Evolutionary conservation across 257 asterid genomes (phyloP).

Genomic region (Scutellaria minor): DNA sequence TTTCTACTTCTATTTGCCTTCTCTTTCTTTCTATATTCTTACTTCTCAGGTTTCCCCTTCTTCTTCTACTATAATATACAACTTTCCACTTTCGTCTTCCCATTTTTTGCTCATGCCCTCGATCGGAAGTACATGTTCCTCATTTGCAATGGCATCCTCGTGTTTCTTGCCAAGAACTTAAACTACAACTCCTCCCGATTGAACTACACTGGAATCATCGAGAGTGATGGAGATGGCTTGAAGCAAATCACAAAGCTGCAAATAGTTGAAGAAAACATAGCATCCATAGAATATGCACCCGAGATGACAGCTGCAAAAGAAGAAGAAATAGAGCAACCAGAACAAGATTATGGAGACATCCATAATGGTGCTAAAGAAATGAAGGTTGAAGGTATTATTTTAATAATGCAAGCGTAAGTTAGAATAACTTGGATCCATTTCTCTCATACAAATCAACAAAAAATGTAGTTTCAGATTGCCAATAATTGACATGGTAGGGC

Average conservation of each 20-base stretch:
- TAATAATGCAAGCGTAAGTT: not conserved
- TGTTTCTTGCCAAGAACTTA: constrained; percentile 57
- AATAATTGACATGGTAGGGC: constrained; percentile 41
- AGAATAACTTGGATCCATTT: constrained; percentile 6
- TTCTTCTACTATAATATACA: constrained; percentile 38
- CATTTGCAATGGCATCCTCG: constrained; percentile 63
- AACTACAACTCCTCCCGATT: constrained; percentile 28
- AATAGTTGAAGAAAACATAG: constrained; percentile 28
- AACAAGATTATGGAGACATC: not conserved
- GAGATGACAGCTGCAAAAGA: constrained; percentile 13
- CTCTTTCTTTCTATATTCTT: constrained; percentile 46
- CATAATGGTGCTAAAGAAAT: not conserved
- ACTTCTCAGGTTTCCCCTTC: constrained; percentile 38
- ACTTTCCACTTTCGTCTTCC: constrained; percentile 41
- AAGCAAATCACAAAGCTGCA: constrained; percentile 25
- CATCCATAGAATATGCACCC: not conserved
- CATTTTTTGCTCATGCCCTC: constrained; percentile 41
- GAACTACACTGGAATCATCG: constrained; percentile 12
- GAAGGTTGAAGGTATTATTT: constrained; percentile 15
- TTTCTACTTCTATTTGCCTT: constrained; percentile 46
- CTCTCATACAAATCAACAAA: constrained; percentile 20
- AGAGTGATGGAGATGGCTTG: constrained; percentile 16
- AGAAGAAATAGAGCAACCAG: constrained; percentile 12
- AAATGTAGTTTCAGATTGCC: constrained; percentile 24
- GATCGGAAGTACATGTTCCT: constrained; percentile 69